Conservation (phyloP, 139 green algal genomes). For the Zygnema cylindricum region DNA sequence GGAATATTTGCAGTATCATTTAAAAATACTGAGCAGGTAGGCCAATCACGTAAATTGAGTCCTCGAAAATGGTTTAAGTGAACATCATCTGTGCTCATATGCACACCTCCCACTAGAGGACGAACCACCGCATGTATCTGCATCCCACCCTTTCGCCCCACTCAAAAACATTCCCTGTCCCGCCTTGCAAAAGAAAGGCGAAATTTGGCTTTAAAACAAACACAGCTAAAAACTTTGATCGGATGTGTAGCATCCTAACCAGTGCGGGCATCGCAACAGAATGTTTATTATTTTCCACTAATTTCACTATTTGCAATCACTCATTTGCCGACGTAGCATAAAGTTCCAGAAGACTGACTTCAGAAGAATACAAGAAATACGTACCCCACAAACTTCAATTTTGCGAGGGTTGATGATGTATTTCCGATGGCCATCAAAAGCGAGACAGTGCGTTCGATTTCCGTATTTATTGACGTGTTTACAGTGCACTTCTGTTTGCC, state of each 20-base stretch:
- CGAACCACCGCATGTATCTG: slow-evolving; percentile 19
- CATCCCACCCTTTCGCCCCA: too few species aligned
- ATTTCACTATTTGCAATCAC: too few species aligned
- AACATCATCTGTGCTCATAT: neutral
- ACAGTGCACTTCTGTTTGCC: slow-evolving; percentile 32
- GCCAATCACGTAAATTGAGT: neutral
- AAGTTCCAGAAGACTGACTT: neutral
- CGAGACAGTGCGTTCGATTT: slow-evolving; percentile 8
- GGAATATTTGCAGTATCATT: slow-evolving; percentile 34
- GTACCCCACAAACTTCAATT: slow-evolving; percentile 36
- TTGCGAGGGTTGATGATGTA: slow-evolving; percentile 29
- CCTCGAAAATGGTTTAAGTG: slow-evolving; percentile 37
- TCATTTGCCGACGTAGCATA: too few species aligned
- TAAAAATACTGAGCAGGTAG: slow-evolving; percentile 9
- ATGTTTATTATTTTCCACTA: too few species aligned
- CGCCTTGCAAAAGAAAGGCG: too few species aligned
- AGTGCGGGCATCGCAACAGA: too few species aligned
- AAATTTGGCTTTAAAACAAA: too few species aligned
- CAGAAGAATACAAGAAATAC: neutral
- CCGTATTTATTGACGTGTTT: slow-evolving; percentile 9
- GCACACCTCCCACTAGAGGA: neutral
- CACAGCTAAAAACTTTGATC: too few species aligned
- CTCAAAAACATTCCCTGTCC: too few species aligned
- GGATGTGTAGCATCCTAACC: too few species aligned
- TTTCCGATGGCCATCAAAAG: slow-evolving; percentile 39